phyloP scores from a whole-genome alignment of 495 filamentous ascomycete species.

The Xylaria acuta region DNA sequence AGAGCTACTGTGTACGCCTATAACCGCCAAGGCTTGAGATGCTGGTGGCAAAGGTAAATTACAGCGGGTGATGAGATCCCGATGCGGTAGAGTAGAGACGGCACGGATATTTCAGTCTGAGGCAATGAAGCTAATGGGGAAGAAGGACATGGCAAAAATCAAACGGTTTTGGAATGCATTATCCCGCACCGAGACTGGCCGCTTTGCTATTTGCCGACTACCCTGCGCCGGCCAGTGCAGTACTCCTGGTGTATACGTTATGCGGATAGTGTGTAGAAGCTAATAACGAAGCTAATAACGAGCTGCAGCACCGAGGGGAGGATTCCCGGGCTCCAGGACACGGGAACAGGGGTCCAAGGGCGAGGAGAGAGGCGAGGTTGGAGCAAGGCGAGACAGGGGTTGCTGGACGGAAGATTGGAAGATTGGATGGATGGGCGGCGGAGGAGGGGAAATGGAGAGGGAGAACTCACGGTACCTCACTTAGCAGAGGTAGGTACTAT shows the following conservation, averaged over 20 bases:
- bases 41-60: neutral
- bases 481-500: neutral
- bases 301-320: constrained; percentile 21
- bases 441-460: constrained; percentile 16
- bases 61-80: constrained; percentile 27
- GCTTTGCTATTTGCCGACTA: constrained; percentile 3
- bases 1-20: neutral
- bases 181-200: constrained; percentile 22
- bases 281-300: constrained; percentile 27
- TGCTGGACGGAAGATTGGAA: constrained; percentile 11
- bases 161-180: constrained; percentile 37
- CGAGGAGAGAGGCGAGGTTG: constrained; percentile 11
- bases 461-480: neutral
- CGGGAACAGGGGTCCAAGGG: constrained; percentile 12
- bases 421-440: constrained; percentile 1
- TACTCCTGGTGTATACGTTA: neutral
- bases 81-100: constrained; percentile 37
- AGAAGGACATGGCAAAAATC: constrained; percentile 38
- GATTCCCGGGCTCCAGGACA: constrained; percentile 21
- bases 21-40: neutral
- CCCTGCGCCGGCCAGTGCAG: neutral
- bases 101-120: constrained; percentile 42
- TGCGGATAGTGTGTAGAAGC: constrained; percentile 5
- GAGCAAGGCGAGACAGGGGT: constrained; percentile 28
- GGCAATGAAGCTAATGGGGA: constrained; percentile 26